Evolutionary conservation across 345 rosid genomes (phyloP), one percentile per base, ranked within the genome.

Genomic region (Hibiscus tridactylites): DNA sequence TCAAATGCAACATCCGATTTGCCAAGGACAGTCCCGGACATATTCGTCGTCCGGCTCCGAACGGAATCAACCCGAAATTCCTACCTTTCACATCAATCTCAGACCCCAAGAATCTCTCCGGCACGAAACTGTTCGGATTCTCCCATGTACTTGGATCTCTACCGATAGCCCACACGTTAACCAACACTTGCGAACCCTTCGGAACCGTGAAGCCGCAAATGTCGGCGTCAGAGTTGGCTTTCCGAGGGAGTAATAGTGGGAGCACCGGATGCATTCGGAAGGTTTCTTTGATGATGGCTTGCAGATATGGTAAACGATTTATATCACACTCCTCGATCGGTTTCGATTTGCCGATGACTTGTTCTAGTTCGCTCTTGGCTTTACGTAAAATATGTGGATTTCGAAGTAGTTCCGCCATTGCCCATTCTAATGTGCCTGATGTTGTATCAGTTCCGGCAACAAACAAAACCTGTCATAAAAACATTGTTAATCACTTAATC

Each of bases 91-190:
- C 59, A 64, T 82, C 88, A 5, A 83, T 33, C 0, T 79, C 73
- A 0, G 82, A 75, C 0, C 76, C 83, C 70, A 87, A 57, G 71
- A 87, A 85, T 46, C 88, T 85, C 70, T 83, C 87, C 0, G 88
- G 91, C 54, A 68, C 19, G 31, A 84, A 84, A 0, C 35, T 52
- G 37, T 63, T 19, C 0, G 88, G 78, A 29, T 75, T 68, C 67
- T 71, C 83, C 86, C 86, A 86, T 9, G 28, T 46, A 57, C 66
- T 71, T 5, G 81, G 77, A 13, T 86, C 90, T 62, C 85, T 79
- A 15, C 86, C 85, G 2, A 85, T 84, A 1, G 86, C 85, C 89
- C 90, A 85, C 0, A 46, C 86, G 17, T 88, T 88, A 3, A 87
- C 86, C 0, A 83, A 28, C 7, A 87, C 62, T 39, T 82, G 86